These are phyloP conservation scores for Tilletia caries DNA, from an alignment of 1,284 basidiomycete genomes.

Conservation along the genomic window DNA sequence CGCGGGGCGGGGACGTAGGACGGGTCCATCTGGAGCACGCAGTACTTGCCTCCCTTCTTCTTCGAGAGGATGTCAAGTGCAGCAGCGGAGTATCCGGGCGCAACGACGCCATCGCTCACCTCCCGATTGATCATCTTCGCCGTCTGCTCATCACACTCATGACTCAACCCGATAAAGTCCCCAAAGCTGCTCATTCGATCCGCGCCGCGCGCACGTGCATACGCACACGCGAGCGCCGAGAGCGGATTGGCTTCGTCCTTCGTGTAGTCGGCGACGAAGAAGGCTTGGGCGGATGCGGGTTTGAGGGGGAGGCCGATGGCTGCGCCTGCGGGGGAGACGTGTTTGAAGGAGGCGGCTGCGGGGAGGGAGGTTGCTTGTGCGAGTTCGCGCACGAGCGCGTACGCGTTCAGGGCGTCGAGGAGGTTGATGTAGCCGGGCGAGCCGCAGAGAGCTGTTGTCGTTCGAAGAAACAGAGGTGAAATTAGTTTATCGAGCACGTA, in stretches of 20 bases:
- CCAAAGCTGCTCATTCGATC: constrained; percentile 99
- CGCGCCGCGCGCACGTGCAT: constrained; percentile 92
- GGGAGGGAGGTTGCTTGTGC: constrained; percentile 75
- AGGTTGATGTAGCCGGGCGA: constrained; percentile 99
- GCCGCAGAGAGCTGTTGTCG: constrained; percentile 71
- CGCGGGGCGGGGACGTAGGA: constrained; percentile 52
- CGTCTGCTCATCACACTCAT: constrained; percentile 86
- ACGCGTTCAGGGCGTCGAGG: constrained; percentile 96
- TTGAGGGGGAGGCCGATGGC: constrained; percentile 68
- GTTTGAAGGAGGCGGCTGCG: constrained; percentile 98
- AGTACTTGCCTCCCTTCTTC: constrained; percentile 99
- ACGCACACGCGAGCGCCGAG: constrained; percentile 84
- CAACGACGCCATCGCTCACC: constrained; percentile 96
- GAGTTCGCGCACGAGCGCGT: constrained; percentile 91
- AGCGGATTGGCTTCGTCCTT: constrained; percentile 58
- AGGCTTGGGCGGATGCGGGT: constrained; percentile 86
- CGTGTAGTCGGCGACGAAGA: constrained; percentile 92
- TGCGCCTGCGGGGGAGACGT: constrained; percentile 95
- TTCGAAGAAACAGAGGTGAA: not conserved
- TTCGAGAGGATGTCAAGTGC: constrained; percentile 87
- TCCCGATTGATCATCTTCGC: constrained; percentile 95
- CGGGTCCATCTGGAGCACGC: constrained; percentile 66
- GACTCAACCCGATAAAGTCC: constrained; percentile 94
- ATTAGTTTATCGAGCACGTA: not conserved
- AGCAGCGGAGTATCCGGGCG: constrained; percentile 82